Conservation (phyloP, 306 rosid genomes). For the Myrica gale region DNA sequence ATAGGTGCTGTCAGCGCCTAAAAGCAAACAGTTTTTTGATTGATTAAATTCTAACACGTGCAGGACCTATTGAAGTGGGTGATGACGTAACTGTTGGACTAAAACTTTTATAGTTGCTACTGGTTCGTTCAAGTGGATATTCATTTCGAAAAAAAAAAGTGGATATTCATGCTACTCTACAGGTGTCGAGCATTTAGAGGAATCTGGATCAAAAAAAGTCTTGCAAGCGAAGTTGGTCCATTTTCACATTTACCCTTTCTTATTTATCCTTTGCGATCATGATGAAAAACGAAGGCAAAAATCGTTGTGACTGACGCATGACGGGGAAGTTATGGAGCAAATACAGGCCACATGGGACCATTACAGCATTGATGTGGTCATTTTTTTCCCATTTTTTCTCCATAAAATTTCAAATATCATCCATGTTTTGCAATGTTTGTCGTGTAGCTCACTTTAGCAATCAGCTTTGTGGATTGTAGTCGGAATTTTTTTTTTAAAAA, state of each 20-base stretch:
- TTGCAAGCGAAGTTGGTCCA: neutral
- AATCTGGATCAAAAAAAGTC: neutral
- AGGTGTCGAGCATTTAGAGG: neutral
- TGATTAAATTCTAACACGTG: conserved; percentile 17
- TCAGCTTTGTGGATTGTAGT: too few relatives aligned
- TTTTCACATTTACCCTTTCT: neutral
- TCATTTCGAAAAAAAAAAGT: too few relatives aligned
- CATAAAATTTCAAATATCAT: too few relatives aligned
- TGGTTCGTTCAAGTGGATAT: neutral
- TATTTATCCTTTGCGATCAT: neutral
- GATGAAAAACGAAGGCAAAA: neutral
- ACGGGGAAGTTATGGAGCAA: neutral
- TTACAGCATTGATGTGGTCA: neutral
- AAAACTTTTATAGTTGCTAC: conserved; percentile 62
- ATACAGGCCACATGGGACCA: neutral
- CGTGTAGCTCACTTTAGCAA: too few relatives aligned
- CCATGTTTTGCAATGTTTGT: too few relatives aligned
- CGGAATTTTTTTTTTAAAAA: too few relatives aligned
- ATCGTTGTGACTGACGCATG: neutral
- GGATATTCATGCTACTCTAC: neutral
- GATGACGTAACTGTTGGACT: conserved; percentile 96
- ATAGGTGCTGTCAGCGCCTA: too few relatives aligned
- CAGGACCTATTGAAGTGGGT: conserved; percentile 93
- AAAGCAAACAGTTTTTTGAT: too few relatives aligned
- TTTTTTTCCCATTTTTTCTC: too few relatives aligned